Base-by-base conservation (phyloP, 192 early-diverging fungal species). In the Neocallimastix lanati region DNA sequence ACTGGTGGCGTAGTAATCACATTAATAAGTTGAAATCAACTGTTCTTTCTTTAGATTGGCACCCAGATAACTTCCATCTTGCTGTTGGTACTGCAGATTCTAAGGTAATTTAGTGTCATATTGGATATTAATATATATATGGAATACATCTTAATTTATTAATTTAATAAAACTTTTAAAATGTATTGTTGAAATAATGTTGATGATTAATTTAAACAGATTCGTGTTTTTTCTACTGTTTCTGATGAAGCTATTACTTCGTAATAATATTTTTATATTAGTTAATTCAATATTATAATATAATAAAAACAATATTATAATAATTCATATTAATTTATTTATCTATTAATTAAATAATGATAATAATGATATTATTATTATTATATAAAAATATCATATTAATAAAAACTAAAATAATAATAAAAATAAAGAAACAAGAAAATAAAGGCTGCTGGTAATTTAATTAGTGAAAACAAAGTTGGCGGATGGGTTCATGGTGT, bases 1-100 rank as follows among this genome's bases (percentile, higher is more conserved):
- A 99, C 83, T 99, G 95, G 96, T 98, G 95, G 96, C 91, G 90
- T 77, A 89, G 92, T 81, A 98, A 96, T 88, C 96, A 98, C 83
- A 83, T 98, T 78, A 96, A 96, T 85, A 95, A 96, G 84, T 95
- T 99, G 82, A 88, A 92, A 40, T 92, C 90, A 81, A 98, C 96
- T 11, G 94, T 97, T 5, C 86, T 96, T 28, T 91, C 89, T 77
- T 77, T 99, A 27, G 94, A 93, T 78, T 99, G 97, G 97, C 97
- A 99, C 81, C 96, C 97, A 28, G 95, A 97, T 86, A 97, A 95
- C 83, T 90, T 98, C 40, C 87, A 97, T 29, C 85, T 99, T 67
- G 96, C 94, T n/a, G 93, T 93, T 80, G 97, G 96, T 29, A 88
- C 90, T 77, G 91, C 93, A 33, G 93, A 94, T 78, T 91, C 91